Evolutionary conservation across 345 rosid species (phyloP).

Genomic region (Syzygium oleosum): DNA sequence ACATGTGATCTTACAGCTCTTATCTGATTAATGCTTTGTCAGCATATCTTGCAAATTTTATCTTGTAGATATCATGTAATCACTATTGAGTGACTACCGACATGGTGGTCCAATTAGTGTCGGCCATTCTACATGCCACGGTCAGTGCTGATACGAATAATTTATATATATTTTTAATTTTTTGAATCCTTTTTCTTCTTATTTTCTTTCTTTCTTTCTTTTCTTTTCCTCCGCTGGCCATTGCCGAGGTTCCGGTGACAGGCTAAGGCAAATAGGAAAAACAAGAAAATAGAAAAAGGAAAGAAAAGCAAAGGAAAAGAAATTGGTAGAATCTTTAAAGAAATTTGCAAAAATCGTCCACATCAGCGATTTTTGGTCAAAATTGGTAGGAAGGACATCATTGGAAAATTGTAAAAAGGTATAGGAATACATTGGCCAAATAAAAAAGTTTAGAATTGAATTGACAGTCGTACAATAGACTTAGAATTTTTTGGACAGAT

Average conservation of each 20-base stretch:
- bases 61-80: background rate
- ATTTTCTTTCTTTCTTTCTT: no score
- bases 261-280: no score
- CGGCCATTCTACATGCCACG: no score
- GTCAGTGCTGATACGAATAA: no score
- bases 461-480: background rate
- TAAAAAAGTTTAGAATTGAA: background rate
- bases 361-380: background rate
- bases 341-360: background rate
- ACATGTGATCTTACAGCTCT: background rate
- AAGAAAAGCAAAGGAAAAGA: background rate
- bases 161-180: no score
- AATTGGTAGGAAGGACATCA: fast-evolving
- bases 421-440: background rate
- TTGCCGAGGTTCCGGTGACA: no score
- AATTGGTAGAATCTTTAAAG: background rate
- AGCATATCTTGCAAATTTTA: background rate
- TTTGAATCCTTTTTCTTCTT: no score
- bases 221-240: no score
- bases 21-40: background rate
- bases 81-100: no score
- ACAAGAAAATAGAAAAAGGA: no score
- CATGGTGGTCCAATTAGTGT: no score
- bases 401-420: background rate
- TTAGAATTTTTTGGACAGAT: background rate